These are phyloP conservation scores for Lathyrus tuberosus DNA, from an alignment of 306 rosid species.

Conservation along the genomic window DNA sequence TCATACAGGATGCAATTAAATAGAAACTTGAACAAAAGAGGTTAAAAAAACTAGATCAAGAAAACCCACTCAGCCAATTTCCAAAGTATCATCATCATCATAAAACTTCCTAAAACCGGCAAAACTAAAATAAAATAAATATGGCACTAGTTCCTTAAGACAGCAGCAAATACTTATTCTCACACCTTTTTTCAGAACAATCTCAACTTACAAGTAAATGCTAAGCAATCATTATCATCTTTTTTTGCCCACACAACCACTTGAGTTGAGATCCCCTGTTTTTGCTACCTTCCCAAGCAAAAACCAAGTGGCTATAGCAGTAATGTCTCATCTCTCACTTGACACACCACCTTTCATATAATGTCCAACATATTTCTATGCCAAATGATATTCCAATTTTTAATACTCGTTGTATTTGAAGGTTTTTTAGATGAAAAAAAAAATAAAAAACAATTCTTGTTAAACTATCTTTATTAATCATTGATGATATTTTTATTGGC, in stretches of 20 bases:
- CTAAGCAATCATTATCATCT: constrained; percentile 44
- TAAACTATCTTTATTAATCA: no score
- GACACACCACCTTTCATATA: constrained; percentile 45
- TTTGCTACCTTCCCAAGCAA: constrained; percentile 76
- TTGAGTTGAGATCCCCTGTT: constrained; percentile 36
- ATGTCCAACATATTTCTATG: constrained; percentile 6
- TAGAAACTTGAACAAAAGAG: background rate
- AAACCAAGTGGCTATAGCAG: constrained; percentile 40
- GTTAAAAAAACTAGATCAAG: background rate
- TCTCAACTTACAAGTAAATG: constrained; percentile 37
- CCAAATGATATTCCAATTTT: background rate
- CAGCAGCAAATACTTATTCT: constrained; percentile 43
- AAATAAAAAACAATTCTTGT: no score
- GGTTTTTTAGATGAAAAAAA: no score
- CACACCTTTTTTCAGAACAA: constrained; percentile 36
- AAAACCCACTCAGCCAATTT: background rate
- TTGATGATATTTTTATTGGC: no score
- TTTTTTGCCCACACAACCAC: constrained; percentile 38
- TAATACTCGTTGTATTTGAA: no score
- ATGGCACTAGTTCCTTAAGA: constrained; percentile 49
- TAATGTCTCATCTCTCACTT: constrained; percentile 21
- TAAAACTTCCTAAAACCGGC: constrained; percentile 24
- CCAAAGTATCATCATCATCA: constrained; percentile 29
- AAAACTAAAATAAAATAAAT: constrained; percentile 17
- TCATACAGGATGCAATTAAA: constrained; percentile 1